These are phyloP conservation scores for Cystobasidiaceae sp. DNA, from an alignment of 1,284 basidiomycete species.

Conservation along the genomic window DNA sequence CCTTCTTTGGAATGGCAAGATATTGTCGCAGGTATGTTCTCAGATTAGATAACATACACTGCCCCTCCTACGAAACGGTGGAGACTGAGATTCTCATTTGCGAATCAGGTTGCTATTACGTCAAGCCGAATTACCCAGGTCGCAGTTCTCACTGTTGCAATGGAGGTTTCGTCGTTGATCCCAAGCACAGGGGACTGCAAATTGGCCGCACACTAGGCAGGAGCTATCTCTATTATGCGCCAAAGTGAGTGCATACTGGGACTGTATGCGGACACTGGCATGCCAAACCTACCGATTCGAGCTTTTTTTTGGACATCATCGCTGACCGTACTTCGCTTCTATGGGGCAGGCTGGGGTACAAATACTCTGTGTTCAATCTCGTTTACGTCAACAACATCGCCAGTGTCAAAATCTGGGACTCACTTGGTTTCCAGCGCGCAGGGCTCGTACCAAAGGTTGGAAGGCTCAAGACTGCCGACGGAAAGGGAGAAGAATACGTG, in stretches of 20 bases:
- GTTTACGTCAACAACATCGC: conserved; percentile 78
- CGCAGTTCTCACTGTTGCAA: conserved; percentile 59
- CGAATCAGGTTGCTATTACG: conserved; percentile 60
- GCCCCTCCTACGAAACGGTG: background rate
- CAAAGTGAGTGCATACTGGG: conserved; percentile 48
- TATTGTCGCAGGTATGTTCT: conserved; percentile 11
- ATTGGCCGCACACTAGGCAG: conserved; percentile 69
- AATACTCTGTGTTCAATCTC: conserved; percentile 86
- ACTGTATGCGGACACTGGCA: background rate
- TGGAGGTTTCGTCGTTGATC: conserved; percentile 75
- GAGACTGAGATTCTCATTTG: conserved; percentile 50
- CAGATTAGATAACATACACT: background rate
- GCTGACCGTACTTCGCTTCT: too few relatives aligned
- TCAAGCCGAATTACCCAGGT: conserved; percentile 79
- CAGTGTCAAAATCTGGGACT: conserved; percentile 76
- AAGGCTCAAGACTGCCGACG: conserved; percentile 58
- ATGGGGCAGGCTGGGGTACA: conserved; percentile 59
- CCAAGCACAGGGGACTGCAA: conserved; percentile 59
- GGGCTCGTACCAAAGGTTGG: conserved; percentile 83
- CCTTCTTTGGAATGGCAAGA: conserved; percentile 28
- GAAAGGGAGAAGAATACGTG: conserved; percentile 70
- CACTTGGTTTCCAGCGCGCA: conserved; percentile 70
- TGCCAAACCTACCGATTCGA: too few relatives aligned
- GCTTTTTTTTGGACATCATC: too few relatives aligned
- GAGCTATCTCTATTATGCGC: conserved; percentile 77